These are phyloP conservation scores for Lindgomyces ingoldianus DNA, from an alignment of 495 filamentous ascomycete genomes.

Conservation along the genomic window DNA sequence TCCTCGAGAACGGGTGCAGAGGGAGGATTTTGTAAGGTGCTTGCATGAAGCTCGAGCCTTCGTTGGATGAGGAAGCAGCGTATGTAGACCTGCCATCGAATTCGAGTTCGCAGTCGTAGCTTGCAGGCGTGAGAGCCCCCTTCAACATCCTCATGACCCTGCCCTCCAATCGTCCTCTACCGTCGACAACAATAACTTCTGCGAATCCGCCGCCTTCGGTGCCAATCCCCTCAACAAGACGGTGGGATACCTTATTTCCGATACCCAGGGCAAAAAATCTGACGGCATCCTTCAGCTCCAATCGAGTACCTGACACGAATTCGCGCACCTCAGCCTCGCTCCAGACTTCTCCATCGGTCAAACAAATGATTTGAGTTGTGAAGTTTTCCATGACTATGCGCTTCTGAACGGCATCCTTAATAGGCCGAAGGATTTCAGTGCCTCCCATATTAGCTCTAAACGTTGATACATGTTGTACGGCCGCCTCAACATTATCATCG, in stretches of 20 bases:
- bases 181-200: conserved; percentile 30
- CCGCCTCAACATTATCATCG: background rate
- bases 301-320: conserved; percentile 6
- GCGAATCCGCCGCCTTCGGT: conserved; percentile 34
- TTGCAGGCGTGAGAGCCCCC: conserved; percentile 32
- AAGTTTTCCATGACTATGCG: background rate
- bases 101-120: conserved; percentile 21
- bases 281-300: background rate
- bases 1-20: background rate
- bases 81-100: background rate
- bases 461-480: background rate
- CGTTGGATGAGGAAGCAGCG: background rate
- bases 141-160: conserved; percentile 40
- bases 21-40: conserved; percentile 30
- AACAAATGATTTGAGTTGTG: conserved; percentile 30
- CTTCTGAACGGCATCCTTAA: background rate
- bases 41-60: conserved; percentile 13
- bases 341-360: conserved; percentile 42
- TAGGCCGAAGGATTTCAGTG: conserved; percentile 3
- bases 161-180: conserved; percentile 16
- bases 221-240: conserved; percentile 39
- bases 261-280: conserved; percentile 41
- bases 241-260: conserved; percentile 37
- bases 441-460: conserved; percentile 16
- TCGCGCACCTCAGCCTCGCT: conserved; percentile 10